Conservation (phyloP, 805 yeast species). For the Candida cerambycidarum region DNA sequence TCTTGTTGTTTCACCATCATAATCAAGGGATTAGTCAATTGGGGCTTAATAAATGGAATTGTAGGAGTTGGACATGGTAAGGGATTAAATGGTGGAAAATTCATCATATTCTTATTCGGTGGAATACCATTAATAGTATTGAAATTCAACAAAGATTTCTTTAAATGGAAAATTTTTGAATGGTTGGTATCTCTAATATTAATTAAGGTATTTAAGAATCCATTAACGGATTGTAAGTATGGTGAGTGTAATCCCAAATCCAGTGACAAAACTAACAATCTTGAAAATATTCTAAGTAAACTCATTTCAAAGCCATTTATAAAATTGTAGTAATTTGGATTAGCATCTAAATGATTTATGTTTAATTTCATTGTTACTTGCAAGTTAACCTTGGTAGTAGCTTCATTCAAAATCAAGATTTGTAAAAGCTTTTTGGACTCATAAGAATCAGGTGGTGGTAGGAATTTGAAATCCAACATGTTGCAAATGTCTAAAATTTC, state of each 20-base stretch:
- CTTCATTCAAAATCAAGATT: slow-evolving; percentile 14
- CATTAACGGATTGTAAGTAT: slow-evolving; percentile 16
- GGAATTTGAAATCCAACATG: slow-evolving; percentile 6
- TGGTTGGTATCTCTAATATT: slow-evolving; percentile 14
- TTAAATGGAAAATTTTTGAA: slow-evolving; percentile 18
- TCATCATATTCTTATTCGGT: slow-evolving; percentile 26
- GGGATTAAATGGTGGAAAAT: slow-evolving; percentile 24
- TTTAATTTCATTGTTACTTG: slow-evolving; percentile 1
- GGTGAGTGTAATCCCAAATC: slow-evolving; percentile 8
- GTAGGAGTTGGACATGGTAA: slow-evolving; percentile 20
- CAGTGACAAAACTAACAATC: slow-evolving; percentile 4
- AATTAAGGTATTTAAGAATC: slow-evolving; percentile 13
- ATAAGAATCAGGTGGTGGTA: slow-evolving; percentile 10
- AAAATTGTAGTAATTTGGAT: slow-evolving; percentile 13
- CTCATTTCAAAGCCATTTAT: slow-evolving; percentile 12
- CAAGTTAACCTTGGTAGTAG: slow-evolving; percentile 7
- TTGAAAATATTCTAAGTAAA: not conserved
- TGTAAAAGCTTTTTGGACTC: slow-evolving; percentile 16
- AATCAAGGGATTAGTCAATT: slow-evolving; percentile 5
- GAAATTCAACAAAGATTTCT: slow-evolving; percentile 13
- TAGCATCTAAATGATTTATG: slow-evolving; percentile 13
- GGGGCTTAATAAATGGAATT: not conserved
- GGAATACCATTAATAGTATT: slow-evolving; percentile 18
- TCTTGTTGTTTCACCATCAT: slow-evolving; percentile 11
- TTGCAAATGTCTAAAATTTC: slow-evolving; percentile 14